These are phyloP conservation scores for Penicillium sp. DNA, from an alignment of 2,329 filamentous ascomycete genomes.

Conservation along the genomic window DNA sequence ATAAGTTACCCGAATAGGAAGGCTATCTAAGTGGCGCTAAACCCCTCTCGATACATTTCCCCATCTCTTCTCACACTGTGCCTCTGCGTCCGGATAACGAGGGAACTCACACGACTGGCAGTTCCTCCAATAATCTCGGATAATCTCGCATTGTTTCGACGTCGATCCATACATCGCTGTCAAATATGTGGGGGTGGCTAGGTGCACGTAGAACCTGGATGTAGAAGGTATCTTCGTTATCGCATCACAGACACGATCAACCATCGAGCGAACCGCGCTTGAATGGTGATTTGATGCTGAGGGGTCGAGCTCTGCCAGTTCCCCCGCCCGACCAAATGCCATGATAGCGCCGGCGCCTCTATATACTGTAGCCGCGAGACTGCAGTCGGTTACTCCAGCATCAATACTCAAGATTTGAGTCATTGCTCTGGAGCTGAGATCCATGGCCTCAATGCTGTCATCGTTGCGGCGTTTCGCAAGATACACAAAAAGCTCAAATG, in stretches of 20 bases:
- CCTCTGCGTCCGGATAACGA: conserved; percentile 37
- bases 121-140: conserved; percentile 43
- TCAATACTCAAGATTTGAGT: conserved; percentile 22
- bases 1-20: conserved; percentile 28
- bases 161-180: conserved; percentile 40
- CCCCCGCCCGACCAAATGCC: conserved; percentile 23
- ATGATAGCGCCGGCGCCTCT: conserved; percentile 42
- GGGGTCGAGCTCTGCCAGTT: neutral
- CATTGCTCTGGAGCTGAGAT: conserved; percentile 20
- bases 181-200: conserved; percentile 42
- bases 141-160: conserved; percentile 34
- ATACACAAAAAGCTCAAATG: conserved; percentile 40
- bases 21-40: conserved; percentile 16
- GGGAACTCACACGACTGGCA: conserved; percentile 42
- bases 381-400: conserved; percentile 15
- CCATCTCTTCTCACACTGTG: conserved; percentile 40
- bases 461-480: conserved; percentile 29
- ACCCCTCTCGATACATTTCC: conserved; percentile 23
- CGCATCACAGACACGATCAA: conserved; percentile 38
- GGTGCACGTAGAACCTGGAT: conserved; percentile 44
- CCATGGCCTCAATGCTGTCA: conserved; percentile 7
- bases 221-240: conserved; percentile 34
- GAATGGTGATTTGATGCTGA: conserved; percentile 5
- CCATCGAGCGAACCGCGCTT: conserved; percentile 30
- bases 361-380: conserved; percentile 33